Evolutionary conservation across 2,329 filamentous ascomycete genomes (phyloP).

Genomic region (Didymellaceae sp.): DNA sequence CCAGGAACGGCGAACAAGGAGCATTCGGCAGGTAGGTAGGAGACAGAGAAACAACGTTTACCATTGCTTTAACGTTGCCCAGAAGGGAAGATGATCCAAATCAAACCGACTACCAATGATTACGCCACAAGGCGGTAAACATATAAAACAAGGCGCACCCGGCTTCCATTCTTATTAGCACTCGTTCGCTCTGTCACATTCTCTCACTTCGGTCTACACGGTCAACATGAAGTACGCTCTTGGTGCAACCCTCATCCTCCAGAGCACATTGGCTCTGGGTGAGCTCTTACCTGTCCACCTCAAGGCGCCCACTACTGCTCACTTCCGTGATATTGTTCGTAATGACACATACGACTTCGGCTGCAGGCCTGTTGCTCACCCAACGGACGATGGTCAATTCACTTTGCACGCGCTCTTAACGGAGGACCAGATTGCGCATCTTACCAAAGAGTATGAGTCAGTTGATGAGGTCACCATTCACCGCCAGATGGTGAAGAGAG

Average conservation of each 20-base stretch:
- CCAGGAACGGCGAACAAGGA: conserved; percentile 15
- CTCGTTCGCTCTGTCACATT: neutral
- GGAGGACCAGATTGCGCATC: conserved; percentile 41
- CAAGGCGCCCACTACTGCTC: conserved; percentile 37
- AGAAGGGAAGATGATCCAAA: conserved; percentile 8
- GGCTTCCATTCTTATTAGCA: neutral
- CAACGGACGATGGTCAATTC: conserved; percentile 39
- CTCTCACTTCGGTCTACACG: neutral
- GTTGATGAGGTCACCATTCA: conserved; percentile 33
- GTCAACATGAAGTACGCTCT: conserved; percentile 42
- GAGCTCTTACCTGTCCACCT: conserved; percentile 41
- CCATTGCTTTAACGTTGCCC: conserved; percentile 8
- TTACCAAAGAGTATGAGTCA: conserved; percentile 35
- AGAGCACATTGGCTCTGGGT: conserved; percentile 37
- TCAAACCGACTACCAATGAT: neutral
- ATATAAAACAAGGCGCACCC: conserved; percentile 2
- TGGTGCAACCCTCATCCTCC: conserved; percentile 35
- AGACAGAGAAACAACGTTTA: conserved; percentile 3
- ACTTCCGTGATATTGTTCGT: conserved; percentile 43
- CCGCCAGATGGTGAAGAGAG: conserved; percentile 35
- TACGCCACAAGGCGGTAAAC: neutral
- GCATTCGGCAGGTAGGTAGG: conserved; percentile 19
- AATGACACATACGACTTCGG: conserved; percentile 47
- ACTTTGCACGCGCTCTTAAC: conserved; percentile 43
- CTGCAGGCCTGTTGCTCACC: conserved; percentile 41